Evolutionary conservation across 2,329 filamentous ascomycete species (phyloP).

Genomic region (Aspergillus thermomutatus): DNA sequence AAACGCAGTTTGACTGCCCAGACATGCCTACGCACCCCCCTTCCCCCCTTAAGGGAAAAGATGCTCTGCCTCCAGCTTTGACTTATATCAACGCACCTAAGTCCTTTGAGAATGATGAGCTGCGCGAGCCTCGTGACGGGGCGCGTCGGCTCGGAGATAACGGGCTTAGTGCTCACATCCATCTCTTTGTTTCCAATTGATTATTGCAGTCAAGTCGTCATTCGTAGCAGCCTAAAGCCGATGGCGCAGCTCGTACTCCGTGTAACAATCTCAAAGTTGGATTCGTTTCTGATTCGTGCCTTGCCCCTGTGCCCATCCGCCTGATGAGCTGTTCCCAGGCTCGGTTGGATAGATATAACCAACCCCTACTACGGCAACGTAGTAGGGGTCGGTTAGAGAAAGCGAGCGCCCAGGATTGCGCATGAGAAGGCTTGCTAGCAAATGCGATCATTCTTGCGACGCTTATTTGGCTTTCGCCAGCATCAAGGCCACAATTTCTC

Average conservation of each 20-base stretch:
- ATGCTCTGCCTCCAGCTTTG: too few relatives aligned
- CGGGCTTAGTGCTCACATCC: constrained; percentile 12
- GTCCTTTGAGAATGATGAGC: neutral
- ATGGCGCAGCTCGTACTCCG: neutral
- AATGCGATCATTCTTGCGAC: constrained; percentile 23
- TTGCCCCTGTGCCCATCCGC: neutral
- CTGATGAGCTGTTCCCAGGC: neutral
- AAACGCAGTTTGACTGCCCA: too few relatives aligned
- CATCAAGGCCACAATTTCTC: constrained; percentile 9
- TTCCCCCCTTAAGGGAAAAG: too few relatives aligned
- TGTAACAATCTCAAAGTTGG: neutral
- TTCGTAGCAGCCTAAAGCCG: neutral
- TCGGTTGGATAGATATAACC: neutral
- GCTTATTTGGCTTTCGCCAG: constrained; percentile 20
- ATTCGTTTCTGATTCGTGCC: neutral
- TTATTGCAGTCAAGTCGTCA: neutral
- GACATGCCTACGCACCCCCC: neutral
- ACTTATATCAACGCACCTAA: too few relatives aligned
- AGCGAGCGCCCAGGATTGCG: neutral
- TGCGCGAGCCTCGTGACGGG: neutral
- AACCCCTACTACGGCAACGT: too few relatives aligned
- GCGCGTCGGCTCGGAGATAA: constrained; percentile 18
- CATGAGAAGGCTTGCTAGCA: neutral
- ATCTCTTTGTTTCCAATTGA: neutral
- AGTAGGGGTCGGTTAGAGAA: too few relatives aligned